Percentiles rank a stretch among this genome's conserved stretches.
Evolutionary conservation across 2,329 filamentous ascomycete species (phyloP).

Genomic region (Pochonia chlamydosporia): DNA sequence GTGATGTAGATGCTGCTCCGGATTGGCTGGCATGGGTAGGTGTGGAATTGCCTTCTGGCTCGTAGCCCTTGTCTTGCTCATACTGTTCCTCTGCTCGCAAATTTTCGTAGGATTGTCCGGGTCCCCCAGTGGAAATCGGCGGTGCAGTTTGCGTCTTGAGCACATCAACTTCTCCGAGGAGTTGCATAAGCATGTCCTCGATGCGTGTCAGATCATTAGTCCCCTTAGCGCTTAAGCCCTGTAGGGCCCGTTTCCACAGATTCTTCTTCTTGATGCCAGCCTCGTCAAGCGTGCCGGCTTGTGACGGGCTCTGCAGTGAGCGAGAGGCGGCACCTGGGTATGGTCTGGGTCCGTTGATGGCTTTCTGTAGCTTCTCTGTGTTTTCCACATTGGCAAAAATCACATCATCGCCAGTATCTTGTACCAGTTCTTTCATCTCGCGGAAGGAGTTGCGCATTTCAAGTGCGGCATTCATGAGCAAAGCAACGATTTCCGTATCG

Average conservation of each 20-base stretch:
- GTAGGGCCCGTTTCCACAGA: conserved; percentile 89
- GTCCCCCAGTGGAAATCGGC: conserved; percentile 38
- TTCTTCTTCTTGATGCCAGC: conserved; percentile 76
- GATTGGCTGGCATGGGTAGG: conserved; percentile 69
- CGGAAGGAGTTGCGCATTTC: conserved; percentile 98
- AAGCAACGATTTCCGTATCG: conserved; percentile 93
- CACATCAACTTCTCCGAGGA: conserved; percentile 86
- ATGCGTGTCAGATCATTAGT: conserved; percentile 84
- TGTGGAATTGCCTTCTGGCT: conserved; percentile 71
- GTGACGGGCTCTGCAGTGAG: conserved; percentile 50
- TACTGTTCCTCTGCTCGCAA: conserved; percentile 57
- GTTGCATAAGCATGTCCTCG: conserved; percentile 85
- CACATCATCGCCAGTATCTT: conserved; percentile 75
- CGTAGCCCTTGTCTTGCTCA: conserved; percentile 69
- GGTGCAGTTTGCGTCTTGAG: conserved; percentile 57
- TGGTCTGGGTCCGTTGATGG: conserved; percentile 80
- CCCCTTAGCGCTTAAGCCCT: conserved; percentile 82
- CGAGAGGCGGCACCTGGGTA: conserved; percentile 63
- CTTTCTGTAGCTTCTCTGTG: conserved; percentile 77
- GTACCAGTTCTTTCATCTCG: conserved; percentile 88
- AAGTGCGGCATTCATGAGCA: conserved; percentile 84
- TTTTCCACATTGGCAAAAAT: conserved; percentile 85
- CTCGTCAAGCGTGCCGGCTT: conserved; percentile 50
- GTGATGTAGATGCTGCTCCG: conserved; percentile 63
- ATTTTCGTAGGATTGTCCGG: conserved; percentile 62